These are phyloP conservation scores for Ailanthus altissimus DNA, from an alignment of 345 rosid species.

Conservation along the genomic window DNA sequence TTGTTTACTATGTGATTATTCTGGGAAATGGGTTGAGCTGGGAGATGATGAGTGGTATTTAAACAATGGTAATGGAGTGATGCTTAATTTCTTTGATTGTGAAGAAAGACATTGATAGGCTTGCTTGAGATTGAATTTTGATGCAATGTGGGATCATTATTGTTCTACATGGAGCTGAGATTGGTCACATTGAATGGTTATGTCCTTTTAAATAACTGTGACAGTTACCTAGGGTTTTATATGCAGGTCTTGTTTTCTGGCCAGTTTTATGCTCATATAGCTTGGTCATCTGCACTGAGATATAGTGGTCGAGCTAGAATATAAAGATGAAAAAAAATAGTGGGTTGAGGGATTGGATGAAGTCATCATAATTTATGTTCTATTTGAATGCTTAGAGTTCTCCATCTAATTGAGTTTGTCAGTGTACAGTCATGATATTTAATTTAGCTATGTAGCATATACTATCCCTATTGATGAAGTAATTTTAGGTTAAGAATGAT, in stretches of 20 bases:
- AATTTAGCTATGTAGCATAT: not conserved
- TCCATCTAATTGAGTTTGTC: not conserved
- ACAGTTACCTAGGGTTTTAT: not conserved
- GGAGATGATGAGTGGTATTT: not conserved
- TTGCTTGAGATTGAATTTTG: constrained; percentile 18
- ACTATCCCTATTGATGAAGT: not conserved
- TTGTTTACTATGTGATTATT: not conserved
- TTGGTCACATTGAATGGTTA: not conserved
- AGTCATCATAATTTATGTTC: not conserved
- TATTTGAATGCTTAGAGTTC: not conserved
- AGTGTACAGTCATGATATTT: not conserved
- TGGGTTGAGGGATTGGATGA: not conserved
- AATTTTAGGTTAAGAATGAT: not conserved
- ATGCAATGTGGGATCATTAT: constrained; percentile 9
- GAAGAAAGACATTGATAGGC: not conserved
- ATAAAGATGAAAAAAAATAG: not conserved
- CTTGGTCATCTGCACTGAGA: not conserved
- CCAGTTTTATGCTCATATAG: not conserved
- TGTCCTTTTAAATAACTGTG: not conserved
- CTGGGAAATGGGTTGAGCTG: not conserved
- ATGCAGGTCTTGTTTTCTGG: not conserved
- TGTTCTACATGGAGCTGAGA: not conserved
- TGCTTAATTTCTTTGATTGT: not conserved
- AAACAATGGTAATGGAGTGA: not conserved
- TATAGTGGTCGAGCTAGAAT: not conserved